A percentile compares a stretch with the other conserved stretches of the same genome.
Evolutionary conservation across 768 basidiomycete genomes (phyloP).

Genomic region (Amyloporia xantha): DNA sequence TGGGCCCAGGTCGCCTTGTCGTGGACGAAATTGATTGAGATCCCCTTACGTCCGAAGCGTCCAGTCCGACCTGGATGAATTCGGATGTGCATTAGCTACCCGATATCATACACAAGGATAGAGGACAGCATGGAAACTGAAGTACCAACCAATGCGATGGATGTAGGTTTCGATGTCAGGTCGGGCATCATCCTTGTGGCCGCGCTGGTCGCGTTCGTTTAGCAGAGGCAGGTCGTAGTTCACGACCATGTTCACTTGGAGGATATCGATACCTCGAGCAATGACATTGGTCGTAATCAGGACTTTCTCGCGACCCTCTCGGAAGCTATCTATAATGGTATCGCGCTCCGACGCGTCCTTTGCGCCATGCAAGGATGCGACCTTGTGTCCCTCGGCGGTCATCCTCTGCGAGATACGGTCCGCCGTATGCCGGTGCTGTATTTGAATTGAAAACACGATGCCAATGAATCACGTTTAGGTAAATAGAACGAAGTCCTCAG

Average conservation of each 20-base stretch:
- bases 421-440: conserved; percentile 82
- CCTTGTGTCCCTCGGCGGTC: conserved; percentile 91
- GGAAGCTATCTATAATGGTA: conserved; percentile 87
- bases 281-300: conserved; percentile 99
- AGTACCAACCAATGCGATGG: conserved; percentile 82
- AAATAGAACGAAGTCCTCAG: neutral
- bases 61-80: conserved; percentile 78
- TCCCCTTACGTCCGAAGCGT: conserved; percentile 94
- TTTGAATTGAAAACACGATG: neutral
- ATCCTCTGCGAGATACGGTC: conserved; percentile 89
- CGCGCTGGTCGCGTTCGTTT: conserved; percentile 54
- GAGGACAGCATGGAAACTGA: neutral
- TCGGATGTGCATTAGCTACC: neutral
- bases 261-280: conserved; percentile 95
- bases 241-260: conserved; percentile 99
- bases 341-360: conserved; percentile 91
- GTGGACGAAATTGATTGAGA: conserved; percentile 97
- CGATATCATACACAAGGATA: neutral
- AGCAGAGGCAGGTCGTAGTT: conserved; percentile 94
- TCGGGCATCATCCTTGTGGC: conserved; percentile 39
- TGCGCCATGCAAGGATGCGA: conserved; percentile 91
- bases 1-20: conserved; percentile 81
- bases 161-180: conserved; percentile 97
- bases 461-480: neutral
- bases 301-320: conserved; percentile 94